phyloP scores from a whole-genome alignment of 768 basidiomycete genomes.

The Rhizopogon vulgaris region DNA sequence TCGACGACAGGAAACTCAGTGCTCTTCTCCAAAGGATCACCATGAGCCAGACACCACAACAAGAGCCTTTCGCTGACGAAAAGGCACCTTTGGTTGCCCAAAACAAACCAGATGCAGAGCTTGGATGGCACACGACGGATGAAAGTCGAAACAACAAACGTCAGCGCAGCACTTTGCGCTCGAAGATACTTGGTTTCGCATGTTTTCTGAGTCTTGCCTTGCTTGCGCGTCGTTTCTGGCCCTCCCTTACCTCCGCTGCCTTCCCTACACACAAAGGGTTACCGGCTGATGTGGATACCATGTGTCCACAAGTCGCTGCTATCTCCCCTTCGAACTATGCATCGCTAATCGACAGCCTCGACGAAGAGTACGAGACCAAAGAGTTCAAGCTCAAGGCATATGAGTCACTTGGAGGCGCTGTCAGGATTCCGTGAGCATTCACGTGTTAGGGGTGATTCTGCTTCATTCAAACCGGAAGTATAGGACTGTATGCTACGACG shows the following conservation, averaged over 20 bases:
- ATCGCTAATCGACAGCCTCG: constrained; percentile 17
- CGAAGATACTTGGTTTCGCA: background rate
- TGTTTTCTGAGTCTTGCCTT: constrained; percentile 10
- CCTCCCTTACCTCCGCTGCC: background rate
- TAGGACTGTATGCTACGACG: constrained; percentile 51
- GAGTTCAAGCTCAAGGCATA: constrained; percentile 25
- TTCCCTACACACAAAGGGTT: background rate
- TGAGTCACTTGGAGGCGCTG: constrained; percentile 29
- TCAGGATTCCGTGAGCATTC: constrained; percentile 25
- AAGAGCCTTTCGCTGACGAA: constrained; percentile 1
- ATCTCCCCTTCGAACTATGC: constrained; percentile 11
- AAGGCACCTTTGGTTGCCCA: background rate
- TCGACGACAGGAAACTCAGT: constrained; percentile 5
- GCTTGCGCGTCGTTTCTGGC: constrained; percentile 5
- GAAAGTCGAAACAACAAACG: background rate
- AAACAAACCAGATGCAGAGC: constrained; percentile 9
- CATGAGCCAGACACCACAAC: background rate
- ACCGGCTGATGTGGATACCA: background rate
- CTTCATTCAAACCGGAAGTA: background rate
- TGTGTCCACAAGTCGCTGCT: constrained; percentile 24
- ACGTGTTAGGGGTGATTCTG: background rate
- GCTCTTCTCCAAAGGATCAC: constrained; percentile 6
- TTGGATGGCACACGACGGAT: background rate
- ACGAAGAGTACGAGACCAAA: constrained; percentile 13
- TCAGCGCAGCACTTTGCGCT: background rate